A percentile compares a stretch with the other conserved stretches of the same genome.
Evolutionary conservation across 2,329 filamentous ascomycete species (phyloP).

Genomic region (Elsinoe perseae): DNA sequence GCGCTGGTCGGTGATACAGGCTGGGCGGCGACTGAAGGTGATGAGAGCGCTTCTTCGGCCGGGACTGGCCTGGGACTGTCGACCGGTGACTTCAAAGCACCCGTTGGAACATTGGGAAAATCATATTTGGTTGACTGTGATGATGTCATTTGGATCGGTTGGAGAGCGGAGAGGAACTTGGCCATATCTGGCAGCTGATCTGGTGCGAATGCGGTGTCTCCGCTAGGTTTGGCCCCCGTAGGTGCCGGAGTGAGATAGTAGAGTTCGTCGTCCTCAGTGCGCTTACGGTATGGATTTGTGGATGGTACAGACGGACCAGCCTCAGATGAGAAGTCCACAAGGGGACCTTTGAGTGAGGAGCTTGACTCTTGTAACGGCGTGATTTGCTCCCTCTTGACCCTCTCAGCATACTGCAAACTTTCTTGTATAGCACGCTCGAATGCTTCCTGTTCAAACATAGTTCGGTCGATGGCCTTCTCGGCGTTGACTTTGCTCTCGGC

Average conservation of each 20-base stretch:
- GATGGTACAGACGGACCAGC: conserved; percentile 3
- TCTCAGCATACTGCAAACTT: conserved; percentile 23
- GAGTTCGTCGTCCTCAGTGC: conserved; percentile 3
- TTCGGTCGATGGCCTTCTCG: conserved; percentile 21
- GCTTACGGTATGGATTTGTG: background rate
- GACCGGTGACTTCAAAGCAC: background rate
- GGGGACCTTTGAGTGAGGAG: conserved; percentile 21
- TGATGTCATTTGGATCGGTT: conserved; percentile 20
- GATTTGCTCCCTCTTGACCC: conserved; percentile 21
- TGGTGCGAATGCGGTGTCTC: too few relatives aligned
- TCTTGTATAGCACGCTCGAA: conserved; percentile 30
- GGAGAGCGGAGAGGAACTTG: conserved; percentile 23
- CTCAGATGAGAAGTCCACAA: conserved; percentile 24
- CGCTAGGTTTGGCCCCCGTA: background rate
- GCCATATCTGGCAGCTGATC: conserved; percentile 1
- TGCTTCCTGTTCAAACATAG: conserved; percentile 24
- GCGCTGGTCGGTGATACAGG: conserved; percentile 15
- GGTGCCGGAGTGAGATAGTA: conserved; percentile 11
- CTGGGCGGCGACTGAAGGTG: background rate
- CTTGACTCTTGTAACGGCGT: conserved; percentile 19
- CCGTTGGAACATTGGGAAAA: conserved; percentile 5
- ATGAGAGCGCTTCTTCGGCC: background rate
- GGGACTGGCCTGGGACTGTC: background rate
- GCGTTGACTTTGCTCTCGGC: conserved; percentile 25
- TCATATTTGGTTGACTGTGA: conserved; percentile 20